Evolutionary conservation across 164 flowering plant species (phyloP), one percentile per base, ranked within the genome.

Genomic region (Stephania japonica): DNA sequence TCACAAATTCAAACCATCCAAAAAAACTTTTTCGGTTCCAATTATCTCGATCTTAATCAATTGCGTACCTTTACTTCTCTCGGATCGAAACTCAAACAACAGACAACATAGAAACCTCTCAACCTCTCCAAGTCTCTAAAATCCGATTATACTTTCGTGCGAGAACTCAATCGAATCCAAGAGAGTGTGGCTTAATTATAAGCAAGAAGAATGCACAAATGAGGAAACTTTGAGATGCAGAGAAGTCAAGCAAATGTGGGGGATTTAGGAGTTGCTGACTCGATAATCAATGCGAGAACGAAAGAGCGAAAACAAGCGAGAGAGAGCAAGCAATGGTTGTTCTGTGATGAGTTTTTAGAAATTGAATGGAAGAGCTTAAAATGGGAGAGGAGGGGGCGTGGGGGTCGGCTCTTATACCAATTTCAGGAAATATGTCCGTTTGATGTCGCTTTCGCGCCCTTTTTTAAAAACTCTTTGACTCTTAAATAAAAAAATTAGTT

Each of bases 371-470:
- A 56, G n/a, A 56, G 38, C 66, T 49, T 25, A 10, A 49, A 69
- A 6, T 32, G 11, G 69, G 41, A 56, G n/a, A 56, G 5, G 62
- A 56, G 21, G 62, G 21, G n/a, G 16, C 62, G 62, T 56, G 44
- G 72, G 72, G 73, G 72, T 64, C 73, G 74, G 74, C 81, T 72
- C n/a, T 71, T 65, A 12, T 66, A 69, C 63, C 3, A 67, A 59
- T 69, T 5, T 10, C 32, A 42, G 50, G 66, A 71, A 59, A 59
- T 61, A 56, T 44, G 24, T 73, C 77, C 42, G 85, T 82, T 82
- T 78, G 65, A 72, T 76, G 69, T 82, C 80, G 65, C 81, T 79
- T 77, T 82, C 82, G 42, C 25, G 68, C 32, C 65, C 70, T 47
- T 77, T 70, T 61, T 41, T 62, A 19, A 27, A 23, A 7, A 9